Evolutionary conservation across 176 grass and related monocot genomes (phyloP), one percentile per base, ranked within the genome.

Genomic region (Cenchrus purpureus): DNA sequence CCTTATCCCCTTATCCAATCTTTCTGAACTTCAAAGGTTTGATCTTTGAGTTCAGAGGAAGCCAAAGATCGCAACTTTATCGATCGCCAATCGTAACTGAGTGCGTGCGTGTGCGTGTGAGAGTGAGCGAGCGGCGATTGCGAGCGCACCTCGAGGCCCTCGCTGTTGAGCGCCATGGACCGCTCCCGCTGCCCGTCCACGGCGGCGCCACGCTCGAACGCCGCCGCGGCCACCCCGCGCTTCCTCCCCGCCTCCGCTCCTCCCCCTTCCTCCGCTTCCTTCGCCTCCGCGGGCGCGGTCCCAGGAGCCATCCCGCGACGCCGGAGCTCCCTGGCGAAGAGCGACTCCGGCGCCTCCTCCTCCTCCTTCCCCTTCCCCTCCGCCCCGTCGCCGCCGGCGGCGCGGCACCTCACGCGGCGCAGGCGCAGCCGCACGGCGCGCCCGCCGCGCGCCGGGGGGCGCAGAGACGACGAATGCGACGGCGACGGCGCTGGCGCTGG

Each of bases 321-420:
- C 91, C 73, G 90, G 86, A 95, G 84, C 53, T 98, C 96, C 85
- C 93, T 92, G 64, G 92, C 76, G 80, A 98, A 98, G 29, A 98
- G 63, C 6, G 96, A 90, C 87, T 98, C 93, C 10, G 96, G 83
- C 8, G 79, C 85, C 69, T 92, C 89, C 51, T 84, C 89, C 70
- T 59, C 86, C 81, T 77, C 56, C 64, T 12, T 45, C 6, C 2
- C 29, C 4, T 12, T 12, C 22, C 62, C 69, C 3, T n/a, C 76
- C 10, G 7, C 74, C n/a, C 58, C 67, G 9, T 16, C 31, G 6
- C 78, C 64, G 17, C 69, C 71, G 65, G 43, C 71, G 65, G 52
- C 59, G 10, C 71, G 63, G 88, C 88, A 89, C 77, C 44, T 70
- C 88, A 81, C 77, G 45, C 37, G 37, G 25, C 85, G 50, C 44